Percentiles rank a stretch among this genome's conserved stretches.
These are phyloP conservation scores for Zygotorulaspora chibaensis DNA, from an alignment of 805 yeast species.

Conservation along the genomic window DNA sequence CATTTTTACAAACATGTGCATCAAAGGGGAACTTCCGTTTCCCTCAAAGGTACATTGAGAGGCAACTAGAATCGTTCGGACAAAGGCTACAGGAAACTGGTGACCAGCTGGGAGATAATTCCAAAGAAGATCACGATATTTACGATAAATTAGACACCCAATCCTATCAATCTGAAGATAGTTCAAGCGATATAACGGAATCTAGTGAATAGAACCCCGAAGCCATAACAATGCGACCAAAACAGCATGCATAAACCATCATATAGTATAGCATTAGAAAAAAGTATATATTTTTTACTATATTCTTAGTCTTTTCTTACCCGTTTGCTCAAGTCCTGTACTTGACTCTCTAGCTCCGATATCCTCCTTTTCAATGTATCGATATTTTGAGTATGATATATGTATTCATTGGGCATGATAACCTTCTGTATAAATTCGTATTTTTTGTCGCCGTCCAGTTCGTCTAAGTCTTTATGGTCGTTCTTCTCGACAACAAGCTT, in stretches of 20 bases:
- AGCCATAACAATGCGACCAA: not conserved
- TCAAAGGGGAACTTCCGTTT: constrained; percentile 19
- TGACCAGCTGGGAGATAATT: not conserved
- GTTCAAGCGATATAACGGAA: not conserved
- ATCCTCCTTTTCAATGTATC: constrained; percentile 21
- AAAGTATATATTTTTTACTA: not conserved
- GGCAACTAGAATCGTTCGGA: constrained; percentile 25
- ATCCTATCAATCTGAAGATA: constrained; percentile 6
- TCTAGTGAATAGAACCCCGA: constrained; percentile 2
- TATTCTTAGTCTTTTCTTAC: constrained; percentile 4
- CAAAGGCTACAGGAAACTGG: constrained; percentile 14
- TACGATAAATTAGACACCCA: constrained; percentile 11
- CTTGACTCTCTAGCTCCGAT: constrained; percentile 20
- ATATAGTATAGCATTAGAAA: constrained; percentile 1
- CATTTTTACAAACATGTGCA: constrained; percentile 17
- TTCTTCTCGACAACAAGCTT: constrained; percentile 9
- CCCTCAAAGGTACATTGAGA: constrained; percentile 21
- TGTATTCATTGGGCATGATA: constrained; percentile 11
- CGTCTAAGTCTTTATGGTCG: constrained; percentile 1
- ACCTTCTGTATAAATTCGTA: constrained; percentile 1
- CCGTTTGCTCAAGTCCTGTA: constrained; percentile 11
- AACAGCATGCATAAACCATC: not conserved
- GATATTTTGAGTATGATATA: constrained; percentile 10
- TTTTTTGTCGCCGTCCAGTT: constrained; percentile 1
- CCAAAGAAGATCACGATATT: constrained; percentile 4